A percentile compares a stretch with the other conserved stretches of the same genome.
These are phyloP conservation scores for Lachnum nothofagi DNA, from an alignment of 2,329 filamentous ascomycete species.

Conservation along the genomic window DNA sequence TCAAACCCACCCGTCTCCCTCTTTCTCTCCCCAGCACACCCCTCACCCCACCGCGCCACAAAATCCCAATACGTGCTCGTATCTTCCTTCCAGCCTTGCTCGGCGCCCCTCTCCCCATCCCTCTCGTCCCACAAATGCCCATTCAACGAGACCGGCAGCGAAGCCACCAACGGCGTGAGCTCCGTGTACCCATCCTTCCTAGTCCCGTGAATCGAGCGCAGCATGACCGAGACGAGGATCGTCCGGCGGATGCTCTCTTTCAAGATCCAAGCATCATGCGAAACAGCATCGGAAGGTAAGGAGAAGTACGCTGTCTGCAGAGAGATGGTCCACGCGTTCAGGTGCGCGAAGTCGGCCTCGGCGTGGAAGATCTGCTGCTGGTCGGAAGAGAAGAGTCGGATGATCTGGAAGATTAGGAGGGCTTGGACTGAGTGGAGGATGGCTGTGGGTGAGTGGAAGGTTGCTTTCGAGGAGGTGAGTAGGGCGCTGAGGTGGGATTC, in stretches of 20 bases:
- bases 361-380: neutral
- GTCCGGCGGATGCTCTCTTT: conserved; percentile 33
- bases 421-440: conserved; percentile 2
- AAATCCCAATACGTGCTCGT: conserved; percentile 11
- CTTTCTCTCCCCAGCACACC: neutral
- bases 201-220: conserved; percentile 14
- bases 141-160: conserved; percentile 13
- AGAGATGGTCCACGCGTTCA: neutral
- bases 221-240: conserved; percentile 18
- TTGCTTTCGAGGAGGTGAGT: neutral
- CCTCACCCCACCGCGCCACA: conserved; percentile 10
- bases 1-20: neutral
- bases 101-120: neutral
- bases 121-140: conserved; percentile 8
- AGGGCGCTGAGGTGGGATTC: conserved; percentile 26
- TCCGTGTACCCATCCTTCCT: conserved; percentile 16
- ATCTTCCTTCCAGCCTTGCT: neutral
- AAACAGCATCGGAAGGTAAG: neutral
- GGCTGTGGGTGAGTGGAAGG: neutral
- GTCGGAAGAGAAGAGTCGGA: neutral
- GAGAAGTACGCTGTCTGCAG: conserved; percentile 1
- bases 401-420: neutral
- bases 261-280: conserved; percentile 29
- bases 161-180: conserved; percentile 7
- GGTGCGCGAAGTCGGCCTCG: neutral